These are phyloP conservation scores for Boletales sp. DNA, from an alignment of 768 basidiomycete genomes.

Conservation along the genomic window DNA sequence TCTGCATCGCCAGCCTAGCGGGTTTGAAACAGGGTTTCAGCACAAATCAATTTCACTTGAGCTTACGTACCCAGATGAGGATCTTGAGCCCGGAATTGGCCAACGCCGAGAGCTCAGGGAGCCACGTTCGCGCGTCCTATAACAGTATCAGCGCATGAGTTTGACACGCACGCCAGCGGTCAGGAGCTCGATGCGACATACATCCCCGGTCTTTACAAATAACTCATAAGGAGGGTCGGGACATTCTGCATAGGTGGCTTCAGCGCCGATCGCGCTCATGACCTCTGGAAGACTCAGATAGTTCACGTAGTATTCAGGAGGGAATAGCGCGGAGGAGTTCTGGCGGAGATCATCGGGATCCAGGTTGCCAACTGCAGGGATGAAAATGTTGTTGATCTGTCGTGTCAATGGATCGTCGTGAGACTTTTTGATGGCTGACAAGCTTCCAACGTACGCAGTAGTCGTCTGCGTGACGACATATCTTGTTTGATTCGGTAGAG, in stretches of 20 bases:
- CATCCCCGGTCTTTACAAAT: conserved; percentile 56
- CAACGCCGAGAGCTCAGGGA: conserved; percentile 36
- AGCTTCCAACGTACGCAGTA: conserved; percentile 47
- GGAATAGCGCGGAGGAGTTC: conserved; percentile 49
- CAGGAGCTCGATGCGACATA: conserved; percentile 21
- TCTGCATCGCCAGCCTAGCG: conserved; percentile 27
- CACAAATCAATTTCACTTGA: neutral
- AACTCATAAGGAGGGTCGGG: conserved; percentile 38
- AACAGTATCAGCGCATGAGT: neutral
- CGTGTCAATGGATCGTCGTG: neutral
- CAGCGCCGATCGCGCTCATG: conserved; percentile 49
- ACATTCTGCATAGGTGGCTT: conserved; percentile 47
- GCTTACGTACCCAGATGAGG: conserved; percentile 36
- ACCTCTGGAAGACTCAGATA: conserved; percentile 40
- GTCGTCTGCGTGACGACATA: conserved; percentile 49
- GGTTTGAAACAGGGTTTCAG: neutral
- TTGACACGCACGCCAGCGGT: neutral
- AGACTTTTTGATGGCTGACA: neutral
- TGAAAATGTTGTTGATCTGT: conserved; percentile 45
- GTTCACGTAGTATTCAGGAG: conserved; percentile 52
- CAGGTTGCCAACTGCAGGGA: conserved; percentile 48
- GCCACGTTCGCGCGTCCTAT: conserved; percentile 34
- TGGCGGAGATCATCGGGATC: conserved; percentile 60
- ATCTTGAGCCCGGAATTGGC: conserved; percentile 36
- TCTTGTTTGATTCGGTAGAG: conserved; percentile 40